Base-by-base conservation (phyloP, 2,329 filamentous ascomycete genomes). In the Chaetomium globosum region DNA sequence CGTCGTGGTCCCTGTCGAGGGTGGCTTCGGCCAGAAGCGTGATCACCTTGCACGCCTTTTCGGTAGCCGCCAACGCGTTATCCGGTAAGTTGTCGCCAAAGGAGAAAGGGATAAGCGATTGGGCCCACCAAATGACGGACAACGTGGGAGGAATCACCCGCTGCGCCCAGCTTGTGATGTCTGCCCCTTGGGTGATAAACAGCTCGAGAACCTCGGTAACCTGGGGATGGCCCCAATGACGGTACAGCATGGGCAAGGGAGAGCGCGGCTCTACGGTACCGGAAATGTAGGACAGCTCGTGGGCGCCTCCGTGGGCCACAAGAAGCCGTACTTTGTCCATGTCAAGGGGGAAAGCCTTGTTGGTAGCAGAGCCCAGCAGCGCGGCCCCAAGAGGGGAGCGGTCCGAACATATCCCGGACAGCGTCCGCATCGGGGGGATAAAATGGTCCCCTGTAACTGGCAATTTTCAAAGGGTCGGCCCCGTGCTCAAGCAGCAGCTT, bases 11-110 rank as follows among this genome's bases (percentile, higher is more conserved):
- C 4, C 13, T n/a, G n/a, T 53, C 56, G 2, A 61, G 9, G 4
- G 64, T 65, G 9, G 64, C 64, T 53, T 66, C 62, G 7, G 66
- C 66, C 13, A 68, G 6, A n/a, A 68, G 21, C 1, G 64, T 60
- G 43, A 69, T 63, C 4, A 64, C 9, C 36, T 64, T 54, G 31
- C 31, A 33, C 1, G 28, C 54, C 30, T 43, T 67, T 12, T 21
- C 8, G n/a, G 64, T 13, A 12, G 51, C n/a, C 2, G 21, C 21
- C 19, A 23, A n/a, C 10, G 31, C 8, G 9, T 43, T 57, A n/a
- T 58, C 13, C 21, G 12, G 3, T 13, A 10, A 19, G 1, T 16
- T n/a, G 1, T 43, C 46, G 1, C 10, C 12, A 3, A 43, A 13
- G 39, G 8, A 13, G 8, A 21, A 19, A 21, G 12, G 6, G 12